These are phyloP conservation scores for Ophiocordyceps unilateralis DNA, from an alignment of 2,329 filamentous ascomycete genomes.

Conservation along the genomic window DNA sequence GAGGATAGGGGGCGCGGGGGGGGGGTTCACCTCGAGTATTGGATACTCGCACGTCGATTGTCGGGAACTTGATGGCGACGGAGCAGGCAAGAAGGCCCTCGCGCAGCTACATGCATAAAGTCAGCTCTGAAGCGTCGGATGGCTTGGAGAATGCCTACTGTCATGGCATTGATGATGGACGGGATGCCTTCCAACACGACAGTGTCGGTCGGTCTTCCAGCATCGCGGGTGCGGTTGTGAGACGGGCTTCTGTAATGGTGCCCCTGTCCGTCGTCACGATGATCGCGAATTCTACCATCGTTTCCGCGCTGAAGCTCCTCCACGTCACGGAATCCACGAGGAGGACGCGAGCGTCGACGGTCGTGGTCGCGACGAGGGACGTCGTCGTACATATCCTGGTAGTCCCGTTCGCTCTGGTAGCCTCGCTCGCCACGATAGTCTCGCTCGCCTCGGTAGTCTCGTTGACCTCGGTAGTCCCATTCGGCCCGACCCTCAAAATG, in stretches of 20 bases:
- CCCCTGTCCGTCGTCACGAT: constrained; percentile 1
- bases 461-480: not conserved
- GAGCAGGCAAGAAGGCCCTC: constrained; percentile 17
- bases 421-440: not conserved
- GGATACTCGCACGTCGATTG: constrained; percentile 21
- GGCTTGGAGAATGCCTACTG: constrained; percentile 18
- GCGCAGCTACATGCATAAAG: constrained; percentile 15
- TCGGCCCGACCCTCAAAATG: constrained; percentile 8
- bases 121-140: not conserved
- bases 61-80: constrained; percentile 16
- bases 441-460: not conserved
- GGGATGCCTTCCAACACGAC: constrained; percentile 39
- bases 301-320: constrained; percentile 7
- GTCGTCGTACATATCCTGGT: constrained; percentile 22
- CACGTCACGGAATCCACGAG: constrained; percentile 5
- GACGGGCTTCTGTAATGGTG: constrained; percentile 13
- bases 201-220: constrained; percentile 28
- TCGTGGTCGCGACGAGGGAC: constrained; percentile 10
- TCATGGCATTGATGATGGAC: constrained; percentile 27
- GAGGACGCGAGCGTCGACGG: constrained; percentile 3
- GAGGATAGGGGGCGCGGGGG: not conserved
- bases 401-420: constrained; percentile 13
- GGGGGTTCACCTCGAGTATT: constrained; percentile 14
- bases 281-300: constrained; percentile 4
- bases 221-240: constrained; percentile 17